phyloP scores from a whole-genome alignment of 805 yeast species.

The Metschnikowia lunata region DNA sequence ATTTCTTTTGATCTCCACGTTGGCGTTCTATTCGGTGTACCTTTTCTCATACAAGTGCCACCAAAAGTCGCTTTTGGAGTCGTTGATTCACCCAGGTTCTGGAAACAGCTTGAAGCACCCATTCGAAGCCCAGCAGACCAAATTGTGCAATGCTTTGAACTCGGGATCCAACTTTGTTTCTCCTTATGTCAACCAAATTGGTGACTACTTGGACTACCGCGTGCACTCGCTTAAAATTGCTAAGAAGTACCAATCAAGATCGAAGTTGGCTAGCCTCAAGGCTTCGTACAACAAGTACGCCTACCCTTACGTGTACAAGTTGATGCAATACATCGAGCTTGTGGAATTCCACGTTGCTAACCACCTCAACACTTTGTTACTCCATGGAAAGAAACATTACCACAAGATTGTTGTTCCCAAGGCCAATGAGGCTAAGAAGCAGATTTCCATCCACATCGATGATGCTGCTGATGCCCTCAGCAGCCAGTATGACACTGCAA shows the following conservation, averaged over 20 bases:
- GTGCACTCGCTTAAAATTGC: constrained; percentile 35
- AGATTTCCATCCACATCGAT: constrained; percentile 6
- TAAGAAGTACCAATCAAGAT: constrained; percentile 28
- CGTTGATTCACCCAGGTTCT: constrained; percentile 18
- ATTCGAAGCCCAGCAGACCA: constrained; percentile 32
- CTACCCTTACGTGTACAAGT: constrained; percentile 28
- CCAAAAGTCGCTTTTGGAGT: constrained; percentile 26
- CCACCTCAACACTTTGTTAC: constrained; percentile 20
- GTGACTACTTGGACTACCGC: constrained; percentile 30
- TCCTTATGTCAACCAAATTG: constrained; percentile 29
- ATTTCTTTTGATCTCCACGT: constrained; percentile 20
- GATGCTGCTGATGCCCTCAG: constrained; percentile 5
- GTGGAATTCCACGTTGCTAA: constrained; percentile 30
- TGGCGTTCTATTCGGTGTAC: constrained; percentile 33
- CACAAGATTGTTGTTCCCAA: constrained; percentile 18
- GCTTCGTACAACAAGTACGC: constrained; percentile 22
- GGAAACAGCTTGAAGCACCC: constrained; percentile 35
- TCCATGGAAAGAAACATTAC: constrained; percentile 17
- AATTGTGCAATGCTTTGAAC: constrained; percentile 31
- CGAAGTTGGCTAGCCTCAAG: constrained; percentile 24
- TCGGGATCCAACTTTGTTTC: constrained; percentile 23
- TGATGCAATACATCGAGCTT: constrained; percentile 32
- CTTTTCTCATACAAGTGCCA: constrained; percentile 39
- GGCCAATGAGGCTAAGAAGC: constrained; percentile 11
- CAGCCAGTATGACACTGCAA: constrained; percentile 9